Base-by-base conservation (phyloP, 805 yeast genomes). In the Yarrowia osloensis region DNA sequence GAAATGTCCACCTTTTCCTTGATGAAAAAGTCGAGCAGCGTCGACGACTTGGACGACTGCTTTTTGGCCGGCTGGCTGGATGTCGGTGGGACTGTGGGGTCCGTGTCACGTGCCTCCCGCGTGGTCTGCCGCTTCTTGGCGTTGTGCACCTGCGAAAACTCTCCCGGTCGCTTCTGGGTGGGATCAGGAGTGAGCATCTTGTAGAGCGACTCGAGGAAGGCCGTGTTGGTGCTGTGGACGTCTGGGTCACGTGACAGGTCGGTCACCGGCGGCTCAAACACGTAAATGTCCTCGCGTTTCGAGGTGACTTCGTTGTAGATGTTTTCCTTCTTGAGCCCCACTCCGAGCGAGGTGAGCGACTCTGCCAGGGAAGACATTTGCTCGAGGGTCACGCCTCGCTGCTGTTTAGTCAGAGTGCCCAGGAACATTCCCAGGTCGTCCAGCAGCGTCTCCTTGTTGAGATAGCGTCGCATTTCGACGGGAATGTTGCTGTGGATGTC, bases 401-500 rank as follows among this genome's bases (percentile, higher is more conserved):
- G 21, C 15, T 61, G 66, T 8, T 15, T 21, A 5, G 19, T 24
- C 11, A 61, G 33, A 2, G 12, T 17, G 4, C 33, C 66, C 15
- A 61, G 35, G 39, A 22, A 61, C 40, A 44, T 26, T 7, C 66
- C 52, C 31, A 61, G 13, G 7, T 61, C 66, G 17, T 33, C 33
- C 26, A 44, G 19, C 21, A 61, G 19, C 6, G 44, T 22, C 9
- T 21, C 15, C 15, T 61, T 61, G 21, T 15, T 54, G 4, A 57
- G 35, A n/a, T 3, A 57, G 7, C 49, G 49, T 19, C 63, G 4
- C 13, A 57, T 1, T 15, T 57, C 63, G 7, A 19, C 63, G 4
- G 63, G 63, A 9, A 57, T 57, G 37, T 57, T 57, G 63, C 28
- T n/a, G 37, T 57, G 49, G 17, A 57, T 40, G 13, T 57, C 49